Evolutionary conservation across 148 eudicot species (phyloP).

Genomic region (Camellia granthamiana): DNA sequence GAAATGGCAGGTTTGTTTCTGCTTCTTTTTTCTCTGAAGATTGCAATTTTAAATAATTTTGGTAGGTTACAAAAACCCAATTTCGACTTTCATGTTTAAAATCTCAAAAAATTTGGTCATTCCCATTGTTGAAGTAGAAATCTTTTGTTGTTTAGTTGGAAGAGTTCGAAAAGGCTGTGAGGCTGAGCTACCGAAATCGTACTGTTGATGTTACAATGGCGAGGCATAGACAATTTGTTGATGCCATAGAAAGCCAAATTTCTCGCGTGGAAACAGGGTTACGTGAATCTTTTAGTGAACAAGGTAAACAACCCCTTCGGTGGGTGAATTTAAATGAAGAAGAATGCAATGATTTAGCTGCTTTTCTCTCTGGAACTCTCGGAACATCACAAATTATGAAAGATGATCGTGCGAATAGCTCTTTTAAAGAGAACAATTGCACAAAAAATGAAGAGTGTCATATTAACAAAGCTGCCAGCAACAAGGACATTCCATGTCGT

Average conservation of each 20-base stretch:
- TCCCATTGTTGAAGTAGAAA: neutral
- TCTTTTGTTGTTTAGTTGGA: conserved; percentile 51
- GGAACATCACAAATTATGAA: conserved; percentile 23
- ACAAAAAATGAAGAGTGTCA: conserved; percentile 25
- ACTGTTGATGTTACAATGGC: conserved; percentile 50
- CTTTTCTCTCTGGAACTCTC: conserved; percentile 67
- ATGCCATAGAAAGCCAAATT: conserved; percentile 72
- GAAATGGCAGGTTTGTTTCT: conserved; percentile 82
- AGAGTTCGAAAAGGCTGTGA: conserved; percentile 82
- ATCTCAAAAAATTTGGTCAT: neutral
- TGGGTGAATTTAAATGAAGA: conserved; percentile 88
- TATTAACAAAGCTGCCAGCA: conserved; percentile 20
- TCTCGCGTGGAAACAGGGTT: conserved; percentile 61
- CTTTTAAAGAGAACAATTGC: conserved; percentile 15
- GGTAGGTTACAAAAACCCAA: neutral
- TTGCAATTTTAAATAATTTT: neutral
- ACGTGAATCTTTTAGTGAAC: conserved; percentile 43
- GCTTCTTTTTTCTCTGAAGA: neutral
- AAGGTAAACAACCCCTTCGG: conserved; percentile 52
- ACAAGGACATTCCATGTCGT: conserved; percentile 20
- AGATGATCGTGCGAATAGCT: conserved; percentile 16
- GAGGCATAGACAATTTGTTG: conserved; percentile 75
- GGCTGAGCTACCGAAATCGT: conserved; percentile 61
- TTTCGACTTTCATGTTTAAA: neutral
- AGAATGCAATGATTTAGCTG: conserved; percentile 83